Conservation (phyloP, 2,329 filamentous ascomycete species). For the Clonostachys rhizophaga region DNA sequence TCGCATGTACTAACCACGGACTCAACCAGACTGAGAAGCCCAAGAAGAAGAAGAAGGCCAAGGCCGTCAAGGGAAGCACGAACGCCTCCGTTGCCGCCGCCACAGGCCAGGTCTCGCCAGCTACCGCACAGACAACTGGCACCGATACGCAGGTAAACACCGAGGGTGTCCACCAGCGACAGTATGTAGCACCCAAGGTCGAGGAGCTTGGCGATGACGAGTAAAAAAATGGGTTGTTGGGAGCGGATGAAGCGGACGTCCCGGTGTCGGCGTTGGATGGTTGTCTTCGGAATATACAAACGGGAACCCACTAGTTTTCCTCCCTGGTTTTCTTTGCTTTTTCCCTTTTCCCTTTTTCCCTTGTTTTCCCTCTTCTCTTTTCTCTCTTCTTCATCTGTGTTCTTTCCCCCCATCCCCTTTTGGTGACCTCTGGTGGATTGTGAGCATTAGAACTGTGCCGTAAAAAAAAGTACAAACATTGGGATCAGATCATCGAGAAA, state of each 20-base stretch:
- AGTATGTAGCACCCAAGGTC: slow-evolving; percentile 47
- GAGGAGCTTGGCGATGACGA: slow-evolving; percentile 48
- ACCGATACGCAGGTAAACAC: slow-evolving; percentile 50
- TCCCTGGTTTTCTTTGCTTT: too few species aligned
- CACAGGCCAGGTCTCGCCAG: slow-evolving; percentile 46
- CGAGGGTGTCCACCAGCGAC: slow-evolving; percentile 29
- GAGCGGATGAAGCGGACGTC: too few species aligned
- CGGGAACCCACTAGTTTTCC: too few species aligned
- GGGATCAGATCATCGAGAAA: too few species aligned
- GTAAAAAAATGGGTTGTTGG: slow-evolving; percentile 13
- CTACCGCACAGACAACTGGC: slow-evolving; percentile 51
- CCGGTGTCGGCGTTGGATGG: too few species aligned
- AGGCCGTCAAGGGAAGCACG: slow-evolving; percentile 22
- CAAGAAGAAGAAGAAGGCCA: slow-evolving; percentile 54
- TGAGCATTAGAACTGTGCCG: too few species aligned
- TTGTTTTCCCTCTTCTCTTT: background rate
- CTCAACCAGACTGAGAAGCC: slow-evolving; percentile 22
- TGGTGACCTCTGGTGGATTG: too few species aligned
- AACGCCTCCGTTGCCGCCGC: slow-evolving; percentile 43
- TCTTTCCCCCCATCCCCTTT: too few species aligned
- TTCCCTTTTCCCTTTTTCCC: too few species aligned
- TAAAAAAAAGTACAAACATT: too few species aligned
- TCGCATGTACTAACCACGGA: background rate
- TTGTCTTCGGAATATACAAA: too few species aligned
- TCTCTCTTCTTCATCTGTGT: too few species aligned